Evolutionary conservation across 805 yeast species (phyloP), one percentile per base, ranked within the genome.

Genomic region (Saccharomycopsis oosterbeekiorum): DNA sequence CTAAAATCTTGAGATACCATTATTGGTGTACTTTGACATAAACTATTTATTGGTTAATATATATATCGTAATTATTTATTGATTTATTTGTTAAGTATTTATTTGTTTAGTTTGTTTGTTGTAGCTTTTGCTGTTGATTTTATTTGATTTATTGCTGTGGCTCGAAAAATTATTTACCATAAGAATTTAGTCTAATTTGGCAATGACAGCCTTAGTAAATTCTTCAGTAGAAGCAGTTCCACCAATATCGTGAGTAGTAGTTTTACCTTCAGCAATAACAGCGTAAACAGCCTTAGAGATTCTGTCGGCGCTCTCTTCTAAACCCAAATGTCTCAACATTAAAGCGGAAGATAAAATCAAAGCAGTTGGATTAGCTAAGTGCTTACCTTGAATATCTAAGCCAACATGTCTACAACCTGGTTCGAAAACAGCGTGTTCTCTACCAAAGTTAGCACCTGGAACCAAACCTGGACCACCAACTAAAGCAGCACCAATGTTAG

Each of bases 361-460:
- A 69, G 97, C 98, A 65, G 97, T 89, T 74, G 99, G 99, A 85
- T 93, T 93, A 67, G 98, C 98, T 66, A 89, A 82, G 81, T 90
- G 88, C 77, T 89, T 84, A 73, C 96, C 97, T 81, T 89, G 82
- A 75, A 94, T 89, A 77, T 93, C 97, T 70, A 93, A 82, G 77
- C 98, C 98, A 71, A 92, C 98, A 80, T 92, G 98, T 83, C 99
- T 89, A 80, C 97, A 92, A 78, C 98, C 99, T 71, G 99, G 98
- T 82, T 93, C 99, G 76, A 94, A 93, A 65, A 93, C 96, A 61
- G 98, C 98, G 75, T 87, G 86, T 71, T 93, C 97, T 77, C 96
- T 87, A 77, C 99, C 99, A 68, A 89, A 92, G 82, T 91, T 90
- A 71, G 96, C 97, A 78, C 98, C 98, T 69, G 99, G 97, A 61